Evolutionary conservation across 441 rosid genomes (phyloP).

Genomic region (Isatis lusitanica): DNA sequence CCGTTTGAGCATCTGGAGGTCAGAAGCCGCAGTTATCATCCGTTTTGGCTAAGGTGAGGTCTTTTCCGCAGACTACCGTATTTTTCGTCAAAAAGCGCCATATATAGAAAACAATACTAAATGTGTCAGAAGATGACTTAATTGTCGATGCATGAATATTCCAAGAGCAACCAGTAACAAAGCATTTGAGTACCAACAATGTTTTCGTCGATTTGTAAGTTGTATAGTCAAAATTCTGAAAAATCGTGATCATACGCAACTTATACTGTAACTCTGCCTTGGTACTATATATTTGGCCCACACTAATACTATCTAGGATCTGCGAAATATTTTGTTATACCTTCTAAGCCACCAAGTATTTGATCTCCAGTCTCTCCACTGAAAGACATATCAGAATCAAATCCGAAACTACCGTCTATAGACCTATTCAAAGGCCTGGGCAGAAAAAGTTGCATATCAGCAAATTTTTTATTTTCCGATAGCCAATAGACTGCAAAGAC

Average conservation of each 20-base stretch:
- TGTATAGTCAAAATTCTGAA: conserved; percentile 4
- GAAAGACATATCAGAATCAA: background rate
- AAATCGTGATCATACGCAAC: conserved; percentile 19
- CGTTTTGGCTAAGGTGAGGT: no score
- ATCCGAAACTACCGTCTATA: background rate
- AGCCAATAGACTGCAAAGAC: no score
- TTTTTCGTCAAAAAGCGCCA: no score
- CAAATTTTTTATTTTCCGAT: no score
- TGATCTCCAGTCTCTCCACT: background rate
- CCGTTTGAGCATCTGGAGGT: no score
- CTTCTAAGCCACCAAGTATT: background rate
- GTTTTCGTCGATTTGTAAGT: background rate
- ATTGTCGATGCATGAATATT: background rate
- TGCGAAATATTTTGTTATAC: background rate
- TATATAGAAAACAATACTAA: no score
- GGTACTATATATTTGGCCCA: background rate
- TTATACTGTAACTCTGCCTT: background rate
- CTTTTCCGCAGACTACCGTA: no score
- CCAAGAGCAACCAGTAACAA: background rate
- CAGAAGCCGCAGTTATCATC: no score
- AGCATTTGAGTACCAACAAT: background rate
- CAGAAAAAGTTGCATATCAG: no score
- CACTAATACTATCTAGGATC: background rate
- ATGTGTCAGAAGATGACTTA: background rate
- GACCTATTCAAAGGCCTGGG: no score